Conservation (phyloP, 768 basidiomycete genomes). For the Mycena epipterygia region DNA sequence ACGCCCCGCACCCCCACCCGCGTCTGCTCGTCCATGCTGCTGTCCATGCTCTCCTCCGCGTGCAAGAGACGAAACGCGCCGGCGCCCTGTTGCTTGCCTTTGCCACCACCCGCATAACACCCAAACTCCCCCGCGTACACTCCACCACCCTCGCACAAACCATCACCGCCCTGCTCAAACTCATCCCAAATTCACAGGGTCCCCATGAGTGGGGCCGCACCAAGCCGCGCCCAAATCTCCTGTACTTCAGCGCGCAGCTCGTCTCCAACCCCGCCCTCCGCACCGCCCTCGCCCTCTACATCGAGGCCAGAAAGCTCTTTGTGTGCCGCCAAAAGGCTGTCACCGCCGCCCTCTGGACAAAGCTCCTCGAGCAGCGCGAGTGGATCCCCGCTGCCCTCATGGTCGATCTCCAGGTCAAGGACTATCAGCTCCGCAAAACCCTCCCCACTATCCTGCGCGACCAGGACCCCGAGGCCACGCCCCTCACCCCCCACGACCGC, state of each 20-base stretch:
- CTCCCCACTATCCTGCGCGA: constrained; percentile 7
- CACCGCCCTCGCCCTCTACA: constrained; percentile 14
- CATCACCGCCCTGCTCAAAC: background rate
- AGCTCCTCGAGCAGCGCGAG: constrained; percentile 25
- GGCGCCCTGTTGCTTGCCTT: background rate
- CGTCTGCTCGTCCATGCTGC: constrained; percentile 15
- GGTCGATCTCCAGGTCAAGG: constrained; percentile 7
- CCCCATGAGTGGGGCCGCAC: constrained; percentile 17
- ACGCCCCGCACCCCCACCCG: background rate
- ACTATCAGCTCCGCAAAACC: constrained; percentile 15
- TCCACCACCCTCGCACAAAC: constrained; percentile 1
- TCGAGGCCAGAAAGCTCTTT: constrained; percentile 5
- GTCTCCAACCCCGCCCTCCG: constrained; percentile 23
- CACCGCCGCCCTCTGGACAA: background rate
- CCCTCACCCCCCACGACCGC: constrained; percentile 6
- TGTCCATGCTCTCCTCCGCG: constrained; percentile 28
- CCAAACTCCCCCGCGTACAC: constrained; percentile 16
- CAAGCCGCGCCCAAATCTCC: background rate
- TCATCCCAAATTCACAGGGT: constrained; percentile 3
- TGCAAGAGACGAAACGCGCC: background rate
- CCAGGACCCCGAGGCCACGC: background rate
- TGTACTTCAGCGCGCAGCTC: background rate
- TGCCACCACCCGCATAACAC: background rate
- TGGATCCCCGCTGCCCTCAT: constrained; percentile 26
- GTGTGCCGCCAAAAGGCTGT: background rate